These are phyloP conservation scores for Pedinophyceae sp. DNA, from an alignment of 139 green algal genomes.

Conservation along the genomic window DNA sequence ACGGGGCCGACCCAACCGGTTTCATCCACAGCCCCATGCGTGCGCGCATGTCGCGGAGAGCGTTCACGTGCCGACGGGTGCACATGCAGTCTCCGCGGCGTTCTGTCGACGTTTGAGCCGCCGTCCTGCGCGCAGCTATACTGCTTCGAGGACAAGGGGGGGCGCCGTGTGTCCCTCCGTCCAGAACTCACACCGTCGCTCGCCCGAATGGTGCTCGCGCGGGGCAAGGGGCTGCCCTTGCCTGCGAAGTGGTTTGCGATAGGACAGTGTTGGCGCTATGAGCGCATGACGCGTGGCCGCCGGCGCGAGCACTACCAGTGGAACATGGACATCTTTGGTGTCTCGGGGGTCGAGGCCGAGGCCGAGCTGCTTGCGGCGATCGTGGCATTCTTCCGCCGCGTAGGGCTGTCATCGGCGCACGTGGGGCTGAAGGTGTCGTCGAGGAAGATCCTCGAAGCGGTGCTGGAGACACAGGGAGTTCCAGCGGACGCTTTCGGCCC, in stretches of 20 bases:
- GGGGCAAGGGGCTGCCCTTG: constrained; percentile 47
- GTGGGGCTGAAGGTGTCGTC: constrained; percentile 82
- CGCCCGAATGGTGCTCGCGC: constrained; percentile 50
- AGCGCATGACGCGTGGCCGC: constrained; percentile 78
- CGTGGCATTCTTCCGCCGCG: constrained; percentile 60
- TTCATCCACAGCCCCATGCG: too few species aligned
- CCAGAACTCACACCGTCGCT: constrained; percentile 93
- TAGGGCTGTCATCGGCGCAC: constrained; percentile 58
- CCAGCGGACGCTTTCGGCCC: constrained; percentile 43
- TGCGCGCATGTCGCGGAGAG: too few species aligned
- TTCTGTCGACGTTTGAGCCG: too few species aligned
- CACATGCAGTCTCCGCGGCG: too few species aligned
- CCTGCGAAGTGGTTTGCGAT: constrained; percentile 94
- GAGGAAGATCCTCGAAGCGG: constrained; percentile 60
- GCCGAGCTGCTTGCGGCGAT: constrained; percentile 88
- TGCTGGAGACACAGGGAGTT: constrained; percentile 45
- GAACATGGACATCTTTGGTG: constrained; percentile 95
- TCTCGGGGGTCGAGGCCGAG: constrained; percentile 71
- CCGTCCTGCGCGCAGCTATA: constrained; percentile 60
- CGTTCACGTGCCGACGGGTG: too few species aligned
- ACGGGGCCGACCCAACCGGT: too few species aligned
- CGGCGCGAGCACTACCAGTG: constrained; percentile 95
- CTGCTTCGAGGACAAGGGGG: constrained; percentile 95
- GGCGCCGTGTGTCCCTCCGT: constrained; percentile 65
- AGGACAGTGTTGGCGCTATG: constrained; percentile 92